Percentiles rank a stretch among this genome's conserved stretches.
Conservation (phyloP, 768 basidiomycete species). For the Wakefieldia striispora region DNA sequence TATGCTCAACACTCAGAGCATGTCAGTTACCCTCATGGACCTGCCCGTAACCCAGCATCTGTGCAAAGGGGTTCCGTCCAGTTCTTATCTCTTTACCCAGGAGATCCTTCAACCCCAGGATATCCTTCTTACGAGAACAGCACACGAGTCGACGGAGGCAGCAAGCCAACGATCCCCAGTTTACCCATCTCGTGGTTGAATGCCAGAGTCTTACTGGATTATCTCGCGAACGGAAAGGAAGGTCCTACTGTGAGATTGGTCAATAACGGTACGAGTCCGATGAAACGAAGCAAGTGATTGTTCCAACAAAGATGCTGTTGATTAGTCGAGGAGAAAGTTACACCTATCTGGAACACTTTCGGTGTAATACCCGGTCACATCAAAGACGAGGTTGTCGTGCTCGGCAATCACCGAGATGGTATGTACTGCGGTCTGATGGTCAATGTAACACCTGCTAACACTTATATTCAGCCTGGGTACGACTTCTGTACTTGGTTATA, state of each 20-base stretch:
- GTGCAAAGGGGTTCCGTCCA: conserved; percentile 87
- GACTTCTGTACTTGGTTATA: background rate
- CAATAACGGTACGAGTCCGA: conserved; percentile 46
- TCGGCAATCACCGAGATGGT: conserved; percentile 92
- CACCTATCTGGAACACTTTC: conserved; percentile 90
- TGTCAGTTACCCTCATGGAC: conserved; percentile 61
- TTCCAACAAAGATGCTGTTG: background rate
- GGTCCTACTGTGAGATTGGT: conserved; percentile 47
- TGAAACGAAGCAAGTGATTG: background rate
- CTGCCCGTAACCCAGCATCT: conserved; percentile 80
- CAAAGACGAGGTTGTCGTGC: conserved; percentile 78
- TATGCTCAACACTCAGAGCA: background rate
- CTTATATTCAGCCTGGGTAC: conserved; percentile 23
- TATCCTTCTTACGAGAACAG: conserved; percentile 83
- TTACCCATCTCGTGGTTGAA: conserved; percentile 91
- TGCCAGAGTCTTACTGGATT: conserved; percentile 61
- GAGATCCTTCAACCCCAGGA: conserved; percentile 86
- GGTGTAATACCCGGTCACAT: conserved; percentile 83
- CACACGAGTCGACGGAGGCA: conserved; percentile 56
- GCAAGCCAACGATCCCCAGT: conserved; percentile 76
- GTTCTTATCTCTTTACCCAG: conserved; percentile 64
- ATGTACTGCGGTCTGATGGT: conserved; percentile 16
- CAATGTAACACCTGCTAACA: conserved; percentile 6
- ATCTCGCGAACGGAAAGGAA: conserved; percentile 38
- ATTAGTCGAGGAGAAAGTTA: conserved; percentile 74